A percentile compares a stretch with the other conserved stretches of the same genome.
Conservation (phyloP, 164 flowering plant species). For the Houttuynia cordata region DNA sequence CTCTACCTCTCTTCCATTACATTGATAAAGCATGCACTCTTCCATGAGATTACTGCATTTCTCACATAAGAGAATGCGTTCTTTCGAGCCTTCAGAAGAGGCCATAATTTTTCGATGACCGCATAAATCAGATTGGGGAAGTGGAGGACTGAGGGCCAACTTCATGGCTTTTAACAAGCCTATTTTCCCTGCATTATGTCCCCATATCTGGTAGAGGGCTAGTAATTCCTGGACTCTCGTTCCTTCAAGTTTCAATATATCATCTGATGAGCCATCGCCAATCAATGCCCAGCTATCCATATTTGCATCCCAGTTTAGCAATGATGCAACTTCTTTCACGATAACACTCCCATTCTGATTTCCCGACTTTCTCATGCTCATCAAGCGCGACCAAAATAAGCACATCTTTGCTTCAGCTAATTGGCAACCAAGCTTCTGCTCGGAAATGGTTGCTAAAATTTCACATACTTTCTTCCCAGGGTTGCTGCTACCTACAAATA, state of each 20-base stretch:
- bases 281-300: constrained; percentile 13
- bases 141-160: constrained; percentile 21
- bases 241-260: constrained; percentile 28
- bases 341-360: constrained; percentile 16
- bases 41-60: constrained; percentile 48
- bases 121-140: constrained; percentile 19
- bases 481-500: constrained; percentile 17
- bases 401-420: constrained; percentile 22
- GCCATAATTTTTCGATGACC: constrained; percentile 10
- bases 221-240: constrained; percentile 22
- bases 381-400: constrained; percentile 59
- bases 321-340: constrained; percentile 26
- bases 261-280: constrained; percentile 31
- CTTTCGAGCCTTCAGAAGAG: constrained; percentile 14
- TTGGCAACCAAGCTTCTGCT: constrained; percentile 18
- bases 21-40: constrained; percentile 36
- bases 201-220: constrained; percentile 27
- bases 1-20: constrained; percentile 2
- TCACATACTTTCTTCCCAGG: constrained; percentile 16
- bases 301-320: constrained; percentile 25
- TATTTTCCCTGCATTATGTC: constrained; percentile 18
- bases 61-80: constrained; percentile 26
- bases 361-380: constrained; percentile 46
- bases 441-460: constrained; percentile 19
- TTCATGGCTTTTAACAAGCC: constrained; percentile 42